A percentile compares a stretch with the other conserved stretches of the same genome.
These are phyloP conservation scores for Acer yangbiense DNA, from an alignment of 345 rosid genomes.

Conservation along the genomic window DNA sequence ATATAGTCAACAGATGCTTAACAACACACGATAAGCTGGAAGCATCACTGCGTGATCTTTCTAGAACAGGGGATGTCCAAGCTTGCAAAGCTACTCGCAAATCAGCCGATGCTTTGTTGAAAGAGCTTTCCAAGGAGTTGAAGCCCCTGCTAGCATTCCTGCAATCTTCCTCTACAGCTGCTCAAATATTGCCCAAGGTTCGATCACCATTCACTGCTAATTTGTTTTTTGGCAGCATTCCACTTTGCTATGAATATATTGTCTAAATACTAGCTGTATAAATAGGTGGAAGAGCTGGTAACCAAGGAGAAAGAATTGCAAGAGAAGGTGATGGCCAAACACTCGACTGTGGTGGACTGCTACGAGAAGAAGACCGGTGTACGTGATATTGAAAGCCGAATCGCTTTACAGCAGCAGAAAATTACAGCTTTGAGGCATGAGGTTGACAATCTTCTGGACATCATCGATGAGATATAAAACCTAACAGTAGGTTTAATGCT, in stretches of 20 bases:
- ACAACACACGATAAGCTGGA: slow-evolving; percentile 78
- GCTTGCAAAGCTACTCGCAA: slow-evolving; percentile 89
- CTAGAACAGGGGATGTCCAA: slow-evolving; percentile 90
- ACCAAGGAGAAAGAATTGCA: slow-evolving; percentile 84
- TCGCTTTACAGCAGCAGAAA: slow-evolving; percentile 69
- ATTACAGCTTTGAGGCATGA: slow-evolving; percentile 73
- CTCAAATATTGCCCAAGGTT: slow-evolving; percentile 81
- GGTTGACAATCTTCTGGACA: slow-evolving; percentile 78
- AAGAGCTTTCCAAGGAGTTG: slow-evolving; percentile 79
- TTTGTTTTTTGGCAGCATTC: slow-evolving; percentile 3
- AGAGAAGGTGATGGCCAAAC: slow-evolving; percentile 66
- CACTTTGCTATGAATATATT: not conserved
- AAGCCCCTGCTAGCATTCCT: slow-evolving; percentile 60
- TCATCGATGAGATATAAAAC: slow-evolving; percentile 67
- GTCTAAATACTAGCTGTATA: slow-evolving; percentile 6
- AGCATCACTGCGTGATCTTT: slow-evolving; percentile 83
- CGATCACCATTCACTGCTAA: not conserved
- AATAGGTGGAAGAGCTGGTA: slow-evolving; percentile 84
- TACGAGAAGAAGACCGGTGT: slow-evolving; percentile 68
- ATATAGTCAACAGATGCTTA: slow-evolving; percentile 64
- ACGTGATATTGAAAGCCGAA: slow-evolving; percentile 76
- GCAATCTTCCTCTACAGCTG: slow-evolving; percentile 71
- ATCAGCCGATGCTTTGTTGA: slow-evolving; percentile 67
- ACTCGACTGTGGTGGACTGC: slow-evolving; percentile 68
- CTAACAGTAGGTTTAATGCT: not conserved